A percentile compares a stretch with the other conserved stretches of the same genome.
phyloP scores from a whole-genome alignment of 75 land plant genomes.

The Isoetes taiwanensis region DNA sequence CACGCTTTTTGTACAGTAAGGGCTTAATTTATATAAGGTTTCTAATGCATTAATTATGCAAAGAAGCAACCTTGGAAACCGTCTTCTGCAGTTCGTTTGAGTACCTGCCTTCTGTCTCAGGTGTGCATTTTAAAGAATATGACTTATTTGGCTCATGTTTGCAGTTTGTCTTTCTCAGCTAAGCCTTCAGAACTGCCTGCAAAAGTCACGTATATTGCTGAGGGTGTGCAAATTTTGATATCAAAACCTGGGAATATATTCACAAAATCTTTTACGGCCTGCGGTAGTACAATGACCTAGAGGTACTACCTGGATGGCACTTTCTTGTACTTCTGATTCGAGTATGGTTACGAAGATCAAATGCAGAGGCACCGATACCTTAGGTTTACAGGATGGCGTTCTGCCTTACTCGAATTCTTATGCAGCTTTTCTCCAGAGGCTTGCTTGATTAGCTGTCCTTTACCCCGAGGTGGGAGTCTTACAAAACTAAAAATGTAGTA shows the following conservation, averaged over 20 bases:
- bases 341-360: not conserved
- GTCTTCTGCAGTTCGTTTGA: not conserved
- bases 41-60: not conserved
- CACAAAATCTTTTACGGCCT: not conserved
- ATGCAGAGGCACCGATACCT: conserved; percentile 3
- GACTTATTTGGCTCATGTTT: not conserved
- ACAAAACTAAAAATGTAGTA: no score
- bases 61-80: not conserved
- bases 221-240: not conserved
- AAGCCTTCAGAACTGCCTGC: not conserved
- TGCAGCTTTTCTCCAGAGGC: conserved; percentile 2
- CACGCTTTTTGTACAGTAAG: not conserved
- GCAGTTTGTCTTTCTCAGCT: not conserved
- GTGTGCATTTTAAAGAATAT: not conserved
- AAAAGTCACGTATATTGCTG: not conserved
- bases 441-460: conserved; percentile 9
- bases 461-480: conserved; percentile 12
- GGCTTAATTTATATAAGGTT: not conserved
- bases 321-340: not conserved
- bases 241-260: not conserved
- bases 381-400: conserved; percentile 5
- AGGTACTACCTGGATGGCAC: not conserved
- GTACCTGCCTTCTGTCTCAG: not conserved
- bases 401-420: conserved; percentile 12
- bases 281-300: not conserved